These are phyloP conservation scores for Solanum chaucha DNA, from an alignment of 257 asterid species.

Conservation along the genomic window DNA sequence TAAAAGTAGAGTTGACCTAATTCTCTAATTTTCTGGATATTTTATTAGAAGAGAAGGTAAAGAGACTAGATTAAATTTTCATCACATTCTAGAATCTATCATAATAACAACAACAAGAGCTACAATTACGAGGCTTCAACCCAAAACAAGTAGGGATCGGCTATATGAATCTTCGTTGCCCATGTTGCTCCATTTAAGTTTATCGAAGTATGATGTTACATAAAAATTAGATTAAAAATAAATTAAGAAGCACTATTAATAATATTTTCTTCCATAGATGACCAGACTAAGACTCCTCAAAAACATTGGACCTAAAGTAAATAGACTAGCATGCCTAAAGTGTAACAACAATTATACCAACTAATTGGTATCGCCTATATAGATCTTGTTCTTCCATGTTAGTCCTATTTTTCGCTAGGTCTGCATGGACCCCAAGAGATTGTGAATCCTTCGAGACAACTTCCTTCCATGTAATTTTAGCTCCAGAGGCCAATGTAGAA, in stretches of 20 bases:
- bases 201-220: not conserved
- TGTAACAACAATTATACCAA: not conserved
- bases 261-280: not conserved
- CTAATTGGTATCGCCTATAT: not conserved
- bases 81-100: not conserved
- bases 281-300: not conserved
- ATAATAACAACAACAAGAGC: not conserved
- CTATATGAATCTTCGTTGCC: not conserved
- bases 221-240: not conserved
- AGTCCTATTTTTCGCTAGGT: not conserved
- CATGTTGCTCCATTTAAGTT: not conserved
- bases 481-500: not conserved
- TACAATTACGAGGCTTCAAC: not conserved
- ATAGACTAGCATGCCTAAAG: not conserved
- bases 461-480: not conserved
- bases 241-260: not conserved
- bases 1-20: not conserved
- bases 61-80: not conserved
- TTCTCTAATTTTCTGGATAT: not conserved
- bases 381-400: not conserved
- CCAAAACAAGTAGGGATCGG: not conserved
- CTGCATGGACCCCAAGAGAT: not conserved
- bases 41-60: not conserved
- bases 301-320: not conserved
- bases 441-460: not conserved